phyloP scores from a whole-genome alignment of 2,329 filamentous ascomycete genomes.

The Ceratocystis variospora region DNA sequence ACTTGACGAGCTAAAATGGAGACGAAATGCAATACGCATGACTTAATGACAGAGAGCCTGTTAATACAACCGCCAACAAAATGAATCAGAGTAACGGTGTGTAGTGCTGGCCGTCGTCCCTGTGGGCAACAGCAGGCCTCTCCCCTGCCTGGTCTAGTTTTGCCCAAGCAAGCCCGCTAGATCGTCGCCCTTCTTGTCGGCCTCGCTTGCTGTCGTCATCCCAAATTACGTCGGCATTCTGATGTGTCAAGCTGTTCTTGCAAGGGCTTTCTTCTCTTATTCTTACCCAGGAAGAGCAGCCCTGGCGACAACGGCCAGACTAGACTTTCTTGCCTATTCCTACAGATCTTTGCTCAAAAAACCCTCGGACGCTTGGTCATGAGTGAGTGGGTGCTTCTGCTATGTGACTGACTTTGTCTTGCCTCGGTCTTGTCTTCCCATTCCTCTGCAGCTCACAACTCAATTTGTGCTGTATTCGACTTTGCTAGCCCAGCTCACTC shows the following conservation, averaged over 20 bases:
- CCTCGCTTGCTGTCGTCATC: conserved; percentile 6
- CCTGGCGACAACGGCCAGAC: neutral
- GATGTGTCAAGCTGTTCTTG: neutral
- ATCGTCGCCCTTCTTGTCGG: neutral
- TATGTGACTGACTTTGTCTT: neutral
- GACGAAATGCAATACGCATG: neutral
- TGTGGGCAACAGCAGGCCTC: neutral
- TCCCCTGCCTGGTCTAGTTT: neutral
- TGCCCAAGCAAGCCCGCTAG: neutral
- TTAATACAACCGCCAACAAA: neutral
- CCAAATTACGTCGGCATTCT: neutral
- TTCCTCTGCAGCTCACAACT: neutral
- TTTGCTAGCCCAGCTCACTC: neutral
- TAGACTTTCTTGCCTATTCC: neutral
- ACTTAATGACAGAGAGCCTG: neutral
- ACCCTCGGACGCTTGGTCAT: neutral
- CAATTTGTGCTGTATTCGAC: neutral
- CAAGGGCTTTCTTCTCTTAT: neutral
- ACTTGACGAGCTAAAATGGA: neutral
- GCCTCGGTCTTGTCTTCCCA: neutral
- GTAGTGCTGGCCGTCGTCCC: neutral
- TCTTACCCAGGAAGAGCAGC: neutral
- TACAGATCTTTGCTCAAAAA: neutral
- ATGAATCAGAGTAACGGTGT: neutral
- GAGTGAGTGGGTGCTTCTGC: too few species aligned